Base-by-base conservation (phyloP, 1,284 basidiomycete genomes). In the Phlebopus sp. region DNA sequence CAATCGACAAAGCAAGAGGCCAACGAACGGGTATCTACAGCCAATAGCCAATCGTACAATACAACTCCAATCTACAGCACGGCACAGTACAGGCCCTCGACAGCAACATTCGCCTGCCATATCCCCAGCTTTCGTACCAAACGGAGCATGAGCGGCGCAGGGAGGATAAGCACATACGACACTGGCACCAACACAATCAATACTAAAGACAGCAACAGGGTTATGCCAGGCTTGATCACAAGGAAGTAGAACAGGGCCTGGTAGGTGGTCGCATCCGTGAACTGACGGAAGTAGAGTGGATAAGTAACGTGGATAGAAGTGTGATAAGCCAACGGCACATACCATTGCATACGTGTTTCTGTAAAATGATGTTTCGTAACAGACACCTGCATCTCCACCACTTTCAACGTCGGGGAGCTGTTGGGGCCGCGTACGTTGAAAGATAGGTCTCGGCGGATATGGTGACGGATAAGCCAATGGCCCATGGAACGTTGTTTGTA, bases 241-340 rank as follows among this genome's bases (percentile, higher is more conserved):
- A 90, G 75, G 67, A 90, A 90, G 64, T 90, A 90, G 71, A 90
- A 90, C 4, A 90, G 73, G 0, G 88, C 82, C 68, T 86, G 85
- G 62, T 88, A 90, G 19, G 86, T 85, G 11, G 84, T 86, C 35
- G 84, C 69, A 58, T 90, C 87, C 37, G 82, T 82, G 63, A 90
- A 89, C 86, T 89, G 14, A 35, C 15, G 31, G 42, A 18, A 13
- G 11, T n/a, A 8, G 39, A 23, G 42, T 41, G 39, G 38, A 34
- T 64, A 17, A 57, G 47, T n/a, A 44, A 35, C 19, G 18, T 32
- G n/a, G 1, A 23, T 13, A 31, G 35, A 49, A 30, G 31, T 18
- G 40, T 13, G 43, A n/a, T 11, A n/a, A 44, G 2, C 29, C 18
- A 42, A 37, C 36, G 25, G 23, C 5, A 69, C 79, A 21, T 52